phyloP scores from a whole-genome alignment of 1,139 yeast genomes.

The Saccharomyces uvarum region DNA sequence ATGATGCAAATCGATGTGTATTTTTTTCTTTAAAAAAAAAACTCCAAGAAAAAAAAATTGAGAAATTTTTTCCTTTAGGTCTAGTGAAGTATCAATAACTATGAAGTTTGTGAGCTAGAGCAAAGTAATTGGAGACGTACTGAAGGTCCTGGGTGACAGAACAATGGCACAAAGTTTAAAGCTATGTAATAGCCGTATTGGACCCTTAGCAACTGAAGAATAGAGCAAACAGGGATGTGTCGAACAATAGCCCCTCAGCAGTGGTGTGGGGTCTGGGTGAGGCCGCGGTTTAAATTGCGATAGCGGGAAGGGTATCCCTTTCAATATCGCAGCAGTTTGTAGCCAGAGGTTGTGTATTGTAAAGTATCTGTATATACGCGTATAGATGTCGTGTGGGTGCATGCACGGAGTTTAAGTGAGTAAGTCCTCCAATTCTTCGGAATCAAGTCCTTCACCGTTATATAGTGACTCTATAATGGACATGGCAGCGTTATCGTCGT shows the following conservation, averaged over 20 bases:
- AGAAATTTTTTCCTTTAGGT: background rate
- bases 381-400: background rate
- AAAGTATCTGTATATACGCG: background rate
- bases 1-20: background rate
- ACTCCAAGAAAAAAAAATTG: background rate
- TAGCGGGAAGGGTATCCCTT: background rate
- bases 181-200: background rate
- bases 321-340: background rate
- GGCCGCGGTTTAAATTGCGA: background rate
- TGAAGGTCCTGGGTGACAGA: background rate
- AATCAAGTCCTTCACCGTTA: conserved; percentile 14
- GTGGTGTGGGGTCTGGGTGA: background rate
- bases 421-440: conserved; percentile 11
- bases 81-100: background rate
- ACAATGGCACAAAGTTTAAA: background rate
- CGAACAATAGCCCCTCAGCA: background rate
- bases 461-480: conserved; percentile 9
- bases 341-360: background rate
- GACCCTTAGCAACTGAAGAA: background rate
- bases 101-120: background rate
- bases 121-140: background rate
- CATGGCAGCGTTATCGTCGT: background rate
- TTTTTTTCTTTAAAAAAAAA: background rate
- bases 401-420: conserved; percentile 5
- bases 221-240: background rate